phyloP scores from a whole-genome alignment of 768 basidiomycete genomes.

The Boletus sp. region DNA sequence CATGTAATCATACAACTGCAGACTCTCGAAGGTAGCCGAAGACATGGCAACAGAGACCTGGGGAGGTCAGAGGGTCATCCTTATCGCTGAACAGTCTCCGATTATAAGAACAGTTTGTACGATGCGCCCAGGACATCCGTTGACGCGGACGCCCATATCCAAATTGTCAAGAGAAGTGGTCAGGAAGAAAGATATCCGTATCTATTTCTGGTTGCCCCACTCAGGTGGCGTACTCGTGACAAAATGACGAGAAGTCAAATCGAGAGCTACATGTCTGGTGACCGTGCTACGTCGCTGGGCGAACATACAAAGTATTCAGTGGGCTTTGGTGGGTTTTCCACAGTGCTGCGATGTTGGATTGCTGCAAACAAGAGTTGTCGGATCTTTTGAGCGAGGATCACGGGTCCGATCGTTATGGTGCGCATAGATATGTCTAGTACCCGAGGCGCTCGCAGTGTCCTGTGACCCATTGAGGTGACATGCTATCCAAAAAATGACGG shows the following conservation, averaged over 20 bases:
- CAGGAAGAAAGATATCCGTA: background rate
- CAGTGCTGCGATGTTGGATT: background rate
- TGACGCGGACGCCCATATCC: background rate
- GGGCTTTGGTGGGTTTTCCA: background rate
- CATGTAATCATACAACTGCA: background rate
- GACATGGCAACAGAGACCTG: background rate
- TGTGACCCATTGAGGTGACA: too few relatives aligned
- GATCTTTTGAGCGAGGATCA: too few relatives aligned
- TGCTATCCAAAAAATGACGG: too few relatives aligned
- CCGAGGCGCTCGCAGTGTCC: too few relatives aligned
- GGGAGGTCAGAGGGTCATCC: background rate
- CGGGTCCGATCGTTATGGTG: too few relatives aligned
- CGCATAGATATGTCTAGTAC: too few relatives aligned
- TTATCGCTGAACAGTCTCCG: background rate
- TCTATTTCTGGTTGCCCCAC: background rate
- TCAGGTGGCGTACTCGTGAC: background rate
- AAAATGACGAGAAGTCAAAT: too few relatives aligned
- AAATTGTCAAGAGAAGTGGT: background rate
- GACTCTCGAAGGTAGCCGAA: background rate
- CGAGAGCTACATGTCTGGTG: too few relatives aligned
- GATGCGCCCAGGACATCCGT: background rate
- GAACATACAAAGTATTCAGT: background rate
- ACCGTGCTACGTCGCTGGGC: background rate
- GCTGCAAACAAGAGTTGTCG: background rate
- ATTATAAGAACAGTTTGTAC: background rate